Evolutionary conservation across 2,329 filamentous ascomycete genomes (phyloP), one percentile per base, ranked within the genome.

Genomic region (Pleomassaria siparia): DNA sequence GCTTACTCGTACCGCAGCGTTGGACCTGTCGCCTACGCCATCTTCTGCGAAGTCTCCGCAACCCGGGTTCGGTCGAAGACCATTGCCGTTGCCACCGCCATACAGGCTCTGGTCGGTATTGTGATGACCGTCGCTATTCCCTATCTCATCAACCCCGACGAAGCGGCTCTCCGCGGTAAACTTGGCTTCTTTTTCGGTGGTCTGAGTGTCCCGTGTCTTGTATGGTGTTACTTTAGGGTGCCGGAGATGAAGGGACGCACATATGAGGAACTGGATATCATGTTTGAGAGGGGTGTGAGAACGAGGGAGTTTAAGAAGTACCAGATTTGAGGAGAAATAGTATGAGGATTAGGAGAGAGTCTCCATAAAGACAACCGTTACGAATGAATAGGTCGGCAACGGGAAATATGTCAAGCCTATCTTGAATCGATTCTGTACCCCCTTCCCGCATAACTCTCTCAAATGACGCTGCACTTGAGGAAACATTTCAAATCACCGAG

Each of bases 1-100:
- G 12, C 20, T 6, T n/a, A n/a, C n/a, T n/a, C n/a, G n/a, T n/a
- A n/a, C 12, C 25, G 89, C 37, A 88, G 87, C 0, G 89, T 95
- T 36, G 90, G 90, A 22, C 92, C 90, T 0, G 88, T 95, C 8
- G 89, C 87, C 70, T 95, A 94, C 73, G 91, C 89, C 0, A 81
- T 95, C 11, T 89, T 95, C 6, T 82, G 87, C 3, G 90, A 95
- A 70, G 72, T 95, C 25, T 89, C 88, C 1, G 89, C 89, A 0
- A 83, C 88, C 8, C 81, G 90, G 3, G 79, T 95, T 28, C 87
- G 91, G 66, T 89, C 91, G 73, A 95, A 95, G 76, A 95, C 90
- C 0, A 87, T 95, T 35, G 89, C 91, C 1, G 80, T 95, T 2
- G 89, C 87, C 1, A 73, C 73, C 2, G 72, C 69, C 24, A 58